These are phyloP conservation scores for Dioscorea alata DNA, from an alignment of 106 monocot genomes.

Conservation along the genomic window DNA sequence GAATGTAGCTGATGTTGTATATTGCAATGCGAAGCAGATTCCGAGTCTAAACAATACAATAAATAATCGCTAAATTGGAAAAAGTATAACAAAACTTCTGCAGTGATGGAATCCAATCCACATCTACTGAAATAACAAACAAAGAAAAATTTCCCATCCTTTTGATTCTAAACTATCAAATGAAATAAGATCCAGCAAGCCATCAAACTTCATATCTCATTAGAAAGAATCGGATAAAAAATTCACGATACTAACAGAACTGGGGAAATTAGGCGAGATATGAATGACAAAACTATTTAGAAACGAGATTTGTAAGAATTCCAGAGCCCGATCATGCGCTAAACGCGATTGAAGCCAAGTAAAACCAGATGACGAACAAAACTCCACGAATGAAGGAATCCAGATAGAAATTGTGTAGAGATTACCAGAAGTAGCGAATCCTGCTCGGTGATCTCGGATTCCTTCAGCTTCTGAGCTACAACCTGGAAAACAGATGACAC, in stretches of 20 bases:
- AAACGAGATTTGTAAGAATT: not conserved
- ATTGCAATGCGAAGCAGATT: conserved; percentile 96
- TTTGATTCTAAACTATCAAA: not conserved
- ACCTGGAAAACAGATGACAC: conserved; percentile 32
- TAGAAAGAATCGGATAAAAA: no score
- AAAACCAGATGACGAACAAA: not conserved
- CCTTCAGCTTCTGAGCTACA: conserved; percentile 62
- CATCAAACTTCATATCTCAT: not conserved
- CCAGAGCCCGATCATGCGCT: not conserved
- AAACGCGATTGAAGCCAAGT: not conserved
- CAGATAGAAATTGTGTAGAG: not conserved
- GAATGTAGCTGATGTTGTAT: conserved; percentile 97
- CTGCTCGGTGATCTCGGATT: conserved; percentile 93
- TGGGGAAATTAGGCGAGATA: not conserved
- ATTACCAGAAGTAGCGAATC: conserved; percentile 86
- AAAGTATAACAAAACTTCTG: not conserved
- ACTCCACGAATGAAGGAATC: not conserved
- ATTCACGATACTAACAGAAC: no score
- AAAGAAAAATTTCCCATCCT: no score
- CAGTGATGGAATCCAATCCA: no score
- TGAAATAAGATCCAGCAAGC: not conserved
- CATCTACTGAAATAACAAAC: no score
- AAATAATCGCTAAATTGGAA: not conserved
- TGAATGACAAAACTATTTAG: not conserved
- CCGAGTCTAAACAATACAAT: conserved; percentile 50